Evolutionary conservation across 202 grass and related monocot genomes (phyloP).

Genomic region (Digitaria exilis): DNA sequence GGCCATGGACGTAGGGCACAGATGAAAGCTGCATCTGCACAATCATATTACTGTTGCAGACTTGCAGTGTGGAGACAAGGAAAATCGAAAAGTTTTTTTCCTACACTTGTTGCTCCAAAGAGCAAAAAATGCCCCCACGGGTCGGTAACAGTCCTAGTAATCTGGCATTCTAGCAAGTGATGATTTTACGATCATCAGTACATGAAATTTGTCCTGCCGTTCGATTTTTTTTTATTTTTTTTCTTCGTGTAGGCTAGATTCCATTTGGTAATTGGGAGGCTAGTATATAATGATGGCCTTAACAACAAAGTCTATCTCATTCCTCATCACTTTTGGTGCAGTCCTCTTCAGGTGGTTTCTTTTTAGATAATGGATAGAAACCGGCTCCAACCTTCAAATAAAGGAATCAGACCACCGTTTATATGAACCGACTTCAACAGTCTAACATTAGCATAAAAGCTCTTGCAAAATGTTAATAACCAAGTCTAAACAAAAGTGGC

Average conservation of each 20-base stretch:
- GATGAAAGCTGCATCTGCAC: conserved; percentile 7
- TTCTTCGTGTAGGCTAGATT: not conserved
- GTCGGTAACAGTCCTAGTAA: not conserved
- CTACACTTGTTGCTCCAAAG: not conserved
- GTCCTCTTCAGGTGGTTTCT: too few relatives aligned
- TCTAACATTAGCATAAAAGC: too few relatives aligned
- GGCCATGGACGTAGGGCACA: not conserved
- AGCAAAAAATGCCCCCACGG: not conserved
- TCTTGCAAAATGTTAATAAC: too few relatives aligned
- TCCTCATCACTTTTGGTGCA: too few relatives aligned
- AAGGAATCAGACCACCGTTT: too few relatives aligned
- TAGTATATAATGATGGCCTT: not conserved
- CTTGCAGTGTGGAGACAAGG: not conserved
- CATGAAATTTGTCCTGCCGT: too few relatives aligned
- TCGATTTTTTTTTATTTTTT: not conserved
- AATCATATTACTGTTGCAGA: conserved; percentile 29
- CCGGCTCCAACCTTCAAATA: too few relatives aligned
- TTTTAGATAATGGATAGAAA: too few relatives aligned
- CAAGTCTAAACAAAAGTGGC: too few relatives aligned
- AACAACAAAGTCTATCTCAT: not conserved
- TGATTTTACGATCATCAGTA: too few relatives aligned
- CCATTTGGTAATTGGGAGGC: not conserved
- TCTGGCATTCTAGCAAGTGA: too few relatives aligned
- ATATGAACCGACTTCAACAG: too few relatives aligned
- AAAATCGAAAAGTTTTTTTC: not conserved